phyloP scores from a whole-genome alignment of 768 basidiomycete species.

The Tephrocybe sp. region DNA sequence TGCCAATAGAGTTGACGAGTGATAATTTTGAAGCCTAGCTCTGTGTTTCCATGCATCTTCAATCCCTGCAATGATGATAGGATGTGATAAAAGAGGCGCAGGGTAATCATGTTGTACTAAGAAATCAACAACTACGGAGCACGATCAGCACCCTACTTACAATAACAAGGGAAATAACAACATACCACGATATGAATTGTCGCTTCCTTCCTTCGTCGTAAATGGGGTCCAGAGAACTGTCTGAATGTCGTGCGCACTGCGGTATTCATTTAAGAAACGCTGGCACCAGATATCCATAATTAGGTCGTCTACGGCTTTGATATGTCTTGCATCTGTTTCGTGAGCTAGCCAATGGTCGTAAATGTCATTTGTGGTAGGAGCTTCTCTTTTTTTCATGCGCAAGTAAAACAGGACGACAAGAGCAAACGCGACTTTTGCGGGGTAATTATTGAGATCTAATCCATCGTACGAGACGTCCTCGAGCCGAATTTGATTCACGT shows the following conservation, averaged over 20 bases:
- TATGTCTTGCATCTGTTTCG: constrained; percentile 18
- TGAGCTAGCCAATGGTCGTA: constrained; percentile 43
- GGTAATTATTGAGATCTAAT: constrained; percentile 10
- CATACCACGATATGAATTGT: constrained; percentile 28
- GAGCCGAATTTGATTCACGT: constrained; percentile 18
- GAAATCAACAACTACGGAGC: constrained; percentile 39
- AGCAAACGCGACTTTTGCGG: constrained; percentile 25
- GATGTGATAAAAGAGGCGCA: constrained; percentile 36
- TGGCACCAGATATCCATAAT: constrained; percentile 34
- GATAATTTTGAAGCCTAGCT: background rate
- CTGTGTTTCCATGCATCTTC: constrained; percentile 38
- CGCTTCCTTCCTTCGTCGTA: constrained; percentile 25
- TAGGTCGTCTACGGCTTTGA: constrained; percentile 30
- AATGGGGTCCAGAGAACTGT: constrained; percentile 48
- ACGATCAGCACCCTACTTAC: background rate
- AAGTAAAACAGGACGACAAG: constrained; percentile 33
- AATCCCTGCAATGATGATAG: constrained; percentile 36
- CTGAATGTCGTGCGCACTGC: constrained; percentile 39
- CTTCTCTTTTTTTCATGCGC: constrained; percentile 21
- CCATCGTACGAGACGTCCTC: constrained; percentile 19
- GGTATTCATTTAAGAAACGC: constrained; percentile 37
- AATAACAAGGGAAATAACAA: background rate
- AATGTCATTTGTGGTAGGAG: constrained; percentile 23
- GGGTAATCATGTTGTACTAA: constrained; percentile 29
- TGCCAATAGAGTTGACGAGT: constrained; percentile 8